Base-by-base conservation (phyloP, 768 basidiomycete species). In the Leccinellum rugosiceps region DNA sequence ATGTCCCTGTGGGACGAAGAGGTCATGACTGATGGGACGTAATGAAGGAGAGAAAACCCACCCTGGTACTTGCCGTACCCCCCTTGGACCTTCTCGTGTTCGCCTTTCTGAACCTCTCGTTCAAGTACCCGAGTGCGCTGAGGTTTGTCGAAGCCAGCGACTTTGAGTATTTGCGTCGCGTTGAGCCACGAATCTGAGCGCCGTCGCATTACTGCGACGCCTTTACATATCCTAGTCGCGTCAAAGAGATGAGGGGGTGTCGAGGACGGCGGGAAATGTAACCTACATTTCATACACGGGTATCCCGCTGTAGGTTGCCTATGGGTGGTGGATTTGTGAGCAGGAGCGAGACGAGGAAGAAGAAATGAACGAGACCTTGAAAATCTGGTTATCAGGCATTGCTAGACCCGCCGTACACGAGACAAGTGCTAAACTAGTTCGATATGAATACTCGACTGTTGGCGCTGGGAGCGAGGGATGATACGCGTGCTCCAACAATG, bases 11-110 rank as follows among this genome's bases (percentile, higher is more conserved):
- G 57, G 34, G 17, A 50, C n/a, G 44, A 34, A 41, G 46, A 32
- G 26, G 15, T 61, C 31, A 28, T 30, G 30, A 30, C 15, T 19
- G 32, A 26, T 25, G 31, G 25, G 30, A 10, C 9, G 65, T 54
- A 50, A 45, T 26, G 32, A 38, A 32, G 28, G 21, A 57, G 46
- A 60, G 57, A 53, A 56, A n/a, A 66, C 82, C 60, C 51, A 95
- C 97, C 97, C 80, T 99, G 97, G 71, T 98, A 98, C 75, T 99
- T 99, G 64, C 97, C 97, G 73, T 98, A 99, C 3, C 97, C 97
- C 23, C 97, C 97, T 73, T 99, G 97, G 0, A 99, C 95, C 72
- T 99, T 99, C 75, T 98, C 96, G 73, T 99, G 97, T 65, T 94
- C 92, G 26, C 95, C 97, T 71, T 98, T 98, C 72, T 99, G 97